These are phyloP conservation scores for Scolecobasidium constrictum DNA, from an alignment of 2,329 filamentous ascomycete species.

Conservation along the genomic window DNA sequence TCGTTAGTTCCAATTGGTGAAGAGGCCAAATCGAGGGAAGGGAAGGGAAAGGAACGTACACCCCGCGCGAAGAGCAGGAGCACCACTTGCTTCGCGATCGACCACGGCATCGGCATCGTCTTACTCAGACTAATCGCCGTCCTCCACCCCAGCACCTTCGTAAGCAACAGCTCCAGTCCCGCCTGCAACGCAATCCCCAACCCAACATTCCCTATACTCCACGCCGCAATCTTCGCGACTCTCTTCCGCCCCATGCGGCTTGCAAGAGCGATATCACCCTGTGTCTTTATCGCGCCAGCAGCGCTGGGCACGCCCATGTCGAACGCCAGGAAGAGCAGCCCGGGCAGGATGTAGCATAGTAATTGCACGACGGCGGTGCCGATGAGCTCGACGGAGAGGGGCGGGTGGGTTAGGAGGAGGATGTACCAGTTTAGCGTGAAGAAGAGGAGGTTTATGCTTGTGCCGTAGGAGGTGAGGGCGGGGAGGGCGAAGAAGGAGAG, in stretches of 20 bases:
- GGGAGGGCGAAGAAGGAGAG: conserved; percentile 18
- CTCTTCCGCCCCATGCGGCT: conserved; percentile 2
- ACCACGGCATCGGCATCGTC: conserved; percentile 51
- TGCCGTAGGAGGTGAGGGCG: conserved; percentile 25
- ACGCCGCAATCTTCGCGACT: conserved; percentile 8
- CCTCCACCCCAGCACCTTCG: conserved; percentile 39
- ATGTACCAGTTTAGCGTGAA: conserved; percentile 12
- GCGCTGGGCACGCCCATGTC: conserved; percentile 9
- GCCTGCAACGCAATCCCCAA: conserved; percentile 30
- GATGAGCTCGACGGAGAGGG: conserved; percentile 9
- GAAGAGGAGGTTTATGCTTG: conserved; percentile 11
- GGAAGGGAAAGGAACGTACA: conserved; percentile 23
- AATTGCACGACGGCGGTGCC: background rate
- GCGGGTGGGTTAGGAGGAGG: conserved; percentile 10
- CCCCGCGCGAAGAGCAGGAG: conserved; percentile 47
- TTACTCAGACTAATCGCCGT: conserved; percentile 49
- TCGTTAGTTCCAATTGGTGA: background rate
- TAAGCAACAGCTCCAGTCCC: conserved; percentile 43
- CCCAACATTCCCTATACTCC: conserved; percentile 6
- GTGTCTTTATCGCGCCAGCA: conserved; percentile 7
- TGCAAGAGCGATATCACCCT: conserved; percentile 9
- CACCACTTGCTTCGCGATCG: conserved; percentile 43
- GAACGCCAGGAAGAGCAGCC: conserved; percentile 4
- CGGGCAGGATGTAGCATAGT: conserved; percentile 9
- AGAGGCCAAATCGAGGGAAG: background rate